Base-by-base conservation (phyloP, 2,329 filamentous ascomycete species). In the Colletotrichum euphorbiae region DNA sequence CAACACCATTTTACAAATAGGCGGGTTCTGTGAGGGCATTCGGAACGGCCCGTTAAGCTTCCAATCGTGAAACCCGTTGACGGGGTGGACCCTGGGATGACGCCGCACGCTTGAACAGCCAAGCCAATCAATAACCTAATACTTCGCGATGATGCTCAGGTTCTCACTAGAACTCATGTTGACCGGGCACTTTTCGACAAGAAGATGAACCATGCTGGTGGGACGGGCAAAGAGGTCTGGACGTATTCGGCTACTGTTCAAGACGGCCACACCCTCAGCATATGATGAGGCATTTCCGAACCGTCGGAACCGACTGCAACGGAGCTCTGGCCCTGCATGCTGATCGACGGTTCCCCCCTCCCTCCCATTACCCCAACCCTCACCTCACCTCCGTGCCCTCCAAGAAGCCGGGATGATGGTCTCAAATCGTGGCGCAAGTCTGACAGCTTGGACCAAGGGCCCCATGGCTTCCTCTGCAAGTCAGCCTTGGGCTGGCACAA, bases 11-110 rank as follows among this genome's bases (percentile, higher is more conserved):
- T 7, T 28, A 28, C 24, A 45, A 19, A 52, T 42, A 55, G 54
- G 6, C 21, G 40, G 17, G n/a, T 17, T 36, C n/a, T 43, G 19
- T 46, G 61, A 68, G 40, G 40, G 46, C 48, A 65, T 64, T 59
- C 65, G 65, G 65, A 59, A 65, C 65, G 65, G 61, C 6, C 65
- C 61, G 65, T 68, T 59, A 55, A 43, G 54, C 60, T 68, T 51
- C 52, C 17, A 15, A 21, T n/a, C 7, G 21, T 65, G 65, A 68
- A 65, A 59, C 65, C 9, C 13, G 13, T 3, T 12, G 40, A 31
- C 33, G 31, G 40, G 54, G 46, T 54, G 21, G 54, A 48, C 40
- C 48, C 54, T 21, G n/a, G 21, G 15, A 15, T 48, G 46, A 59
- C 21, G 11, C 15, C n/a, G 60, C 21, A 59, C 13, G 54, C 65